These are phyloP conservation scores for Cyberlindnera subsufficiens DNA, from an alignment of 805 yeast genomes.

Conservation along the genomic window DNA sequence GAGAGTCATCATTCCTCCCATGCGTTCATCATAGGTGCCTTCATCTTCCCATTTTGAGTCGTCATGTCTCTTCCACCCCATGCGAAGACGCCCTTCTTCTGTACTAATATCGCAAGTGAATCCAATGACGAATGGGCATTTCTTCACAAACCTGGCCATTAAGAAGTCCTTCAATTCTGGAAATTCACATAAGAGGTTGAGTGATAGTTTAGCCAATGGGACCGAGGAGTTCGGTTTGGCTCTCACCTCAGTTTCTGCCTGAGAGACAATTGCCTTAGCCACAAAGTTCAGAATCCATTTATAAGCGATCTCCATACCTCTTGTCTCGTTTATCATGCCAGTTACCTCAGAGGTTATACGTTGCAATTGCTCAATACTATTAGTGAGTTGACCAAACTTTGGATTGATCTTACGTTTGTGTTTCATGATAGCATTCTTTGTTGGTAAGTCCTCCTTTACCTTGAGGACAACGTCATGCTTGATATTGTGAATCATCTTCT, in stretches of 20 bases:
- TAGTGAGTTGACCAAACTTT: slow-evolving; percentile 86
- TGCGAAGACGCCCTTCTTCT: slow-evolving; percentile 69
- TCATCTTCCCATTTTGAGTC: slow-evolving; percentile 44
- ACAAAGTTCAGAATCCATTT: slow-evolving; percentile 75
- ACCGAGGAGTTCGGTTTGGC: slow-evolving; percentile 72
- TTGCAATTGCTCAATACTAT: slow-evolving; percentile 53
- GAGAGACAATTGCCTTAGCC: slow-evolving; percentile 81
- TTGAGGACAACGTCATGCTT: slow-evolving; percentile 54
- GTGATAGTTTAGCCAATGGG: slow-evolving; percentile 68
- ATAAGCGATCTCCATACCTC: slow-evolving; percentile 45
- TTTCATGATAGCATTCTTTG: slow-evolving; percentile 49
- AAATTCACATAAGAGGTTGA: slow-evolving; percentile 43
- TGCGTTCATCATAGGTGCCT: slow-evolving; percentile 72
- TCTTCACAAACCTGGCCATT: slow-evolving; percentile 80
- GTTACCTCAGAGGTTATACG: slow-evolving; percentile 46
- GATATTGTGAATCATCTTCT: slow-evolving; percentile 47
- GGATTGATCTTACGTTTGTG: slow-evolving; percentile 78
- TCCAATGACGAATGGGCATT: slow-evolving; percentile 87
- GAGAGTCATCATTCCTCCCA: slow-evolving; percentile 79
- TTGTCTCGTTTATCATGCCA: slow-evolving; percentile 42
- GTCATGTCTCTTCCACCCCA: slow-evolving; percentile 78
- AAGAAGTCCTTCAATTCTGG: slow-evolving; percentile 35
- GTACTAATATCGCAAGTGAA: slow-evolving; percentile 70
- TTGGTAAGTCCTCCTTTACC: slow-evolving; percentile 44
- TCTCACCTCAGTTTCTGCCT: slow-evolving; percentile 88